Evolutionary conservation across 2,329 filamentous ascomycete species (phyloP).

Genomic region (Hymenoscyphus fructigenus): DNA sequence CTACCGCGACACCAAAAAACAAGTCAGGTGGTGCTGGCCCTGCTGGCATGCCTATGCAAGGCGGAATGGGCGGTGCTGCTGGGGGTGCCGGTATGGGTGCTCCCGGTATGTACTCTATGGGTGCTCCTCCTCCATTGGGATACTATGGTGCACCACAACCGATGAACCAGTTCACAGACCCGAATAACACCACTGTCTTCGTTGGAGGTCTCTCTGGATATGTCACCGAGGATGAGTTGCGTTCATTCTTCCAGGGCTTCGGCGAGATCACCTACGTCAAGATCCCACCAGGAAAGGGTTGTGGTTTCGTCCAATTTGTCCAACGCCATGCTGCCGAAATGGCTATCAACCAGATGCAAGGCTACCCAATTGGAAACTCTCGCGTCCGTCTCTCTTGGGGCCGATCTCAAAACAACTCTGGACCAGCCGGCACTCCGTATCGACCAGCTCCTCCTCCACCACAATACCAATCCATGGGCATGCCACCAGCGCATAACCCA

Average conservation of each 20-base stretch:
- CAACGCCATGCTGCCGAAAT: conserved; percentile 98
- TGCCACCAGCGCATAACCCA: conserved; percentile 35
- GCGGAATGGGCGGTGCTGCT: conserved; percentile 48
- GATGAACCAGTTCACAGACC: conserved; percentile 99
- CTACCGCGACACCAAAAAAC: conserved; percentile 97
- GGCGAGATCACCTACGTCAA: conserved; percentile 99
- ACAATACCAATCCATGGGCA: conserved; percentile 65
- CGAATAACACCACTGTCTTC: conserved; percentile 99
- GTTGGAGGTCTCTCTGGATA: conserved; percentile 96
- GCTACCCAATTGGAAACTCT: conserved; percentile 98
- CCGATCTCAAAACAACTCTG: conserved; percentile 98
- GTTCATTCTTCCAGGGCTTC: conserved; percentile 99
- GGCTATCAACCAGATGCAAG: conserved; percentile 99
- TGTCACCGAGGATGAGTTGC: conserved; percentile 98
- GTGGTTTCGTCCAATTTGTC: conserved; percentile 98
- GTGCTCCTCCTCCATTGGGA: conserved; percentile 59
- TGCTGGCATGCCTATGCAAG: conserved; percentile 49
- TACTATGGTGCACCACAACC: conserved; percentile 70
- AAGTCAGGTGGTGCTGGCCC: conserved; percentile 54
- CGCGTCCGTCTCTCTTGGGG: conserved; percentile 97
- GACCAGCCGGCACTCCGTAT: conserved; percentile 92
- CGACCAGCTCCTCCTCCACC: conserved; percentile 84
- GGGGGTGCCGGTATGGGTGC: conserved; percentile 40
- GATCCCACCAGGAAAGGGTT: conserved; percentile 98
- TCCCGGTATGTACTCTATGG: conserved; percentile 67